A percentile compares a stretch with the other conserved stretches of the same genome.
Conservation (phyloP, 108 stramenopile species). For the Cyclotella baltica region DNA sequence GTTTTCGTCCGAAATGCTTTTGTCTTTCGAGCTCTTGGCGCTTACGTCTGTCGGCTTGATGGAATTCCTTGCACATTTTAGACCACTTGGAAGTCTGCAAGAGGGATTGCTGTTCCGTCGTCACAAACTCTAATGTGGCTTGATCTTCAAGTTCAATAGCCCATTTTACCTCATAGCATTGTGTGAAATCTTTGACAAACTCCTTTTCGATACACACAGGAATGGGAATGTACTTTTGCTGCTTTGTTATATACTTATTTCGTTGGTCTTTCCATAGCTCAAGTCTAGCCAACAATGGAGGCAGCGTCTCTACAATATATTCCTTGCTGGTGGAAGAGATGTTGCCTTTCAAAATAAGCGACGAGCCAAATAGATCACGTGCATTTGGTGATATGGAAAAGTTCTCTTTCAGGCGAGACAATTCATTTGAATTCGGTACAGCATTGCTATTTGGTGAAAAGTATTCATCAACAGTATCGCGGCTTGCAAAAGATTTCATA, state of each 20-base stretch:
- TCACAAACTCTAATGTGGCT: slow-evolving; percentile 61
- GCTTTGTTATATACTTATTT: slow-evolving; percentile 38
- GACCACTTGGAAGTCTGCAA: slow-evolving; percentile 57
- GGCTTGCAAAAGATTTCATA: slow-evolving; percentile 59
- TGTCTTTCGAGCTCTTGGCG: slow-evolving; percentile 66
- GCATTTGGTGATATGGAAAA: slow-evolving; percentile 40
- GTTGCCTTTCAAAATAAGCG: slow-evolving; percentile 68
- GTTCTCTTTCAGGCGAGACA: slow-evolving; percentile 32
- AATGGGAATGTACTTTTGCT: slow-evolving; percentile 52
- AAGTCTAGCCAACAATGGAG: slow-evolving; percentile 60
- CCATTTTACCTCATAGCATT: slow-evolving; percentile 72
- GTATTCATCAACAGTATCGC: slow-evolving; percentile 59
- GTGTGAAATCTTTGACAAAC: slow-evolving; percentile 41
- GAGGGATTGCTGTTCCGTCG: slow-evolving; percentile 60
- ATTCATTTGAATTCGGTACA: slow-evolving; percentile 58
- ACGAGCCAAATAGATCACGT: slow-evolving; percentile 41
- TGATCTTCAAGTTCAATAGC: slow-evolving; percentile 52
- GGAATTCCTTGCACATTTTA: slow-evolving; percentile 55
- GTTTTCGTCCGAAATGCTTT: slow-evolving; percentile 53
- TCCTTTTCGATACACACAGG: slow-evolving; percentile 57
- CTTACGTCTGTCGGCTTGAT: slow-evolving; percentile 42
- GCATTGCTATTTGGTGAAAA: slow-evolving; percentile 72
- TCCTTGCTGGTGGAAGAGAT: slow-evolving; percentile 57
- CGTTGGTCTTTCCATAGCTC: slow-evolving; percentile 54
- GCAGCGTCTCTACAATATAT: slow-evolving; percentile 60